A percentile compares a stretch with the other conserved stretches of the same genome.
phyloP scores from a whole-genome alignment of 768 basidiomycete species.

The Rhizopogon salebrosus region DNA sequence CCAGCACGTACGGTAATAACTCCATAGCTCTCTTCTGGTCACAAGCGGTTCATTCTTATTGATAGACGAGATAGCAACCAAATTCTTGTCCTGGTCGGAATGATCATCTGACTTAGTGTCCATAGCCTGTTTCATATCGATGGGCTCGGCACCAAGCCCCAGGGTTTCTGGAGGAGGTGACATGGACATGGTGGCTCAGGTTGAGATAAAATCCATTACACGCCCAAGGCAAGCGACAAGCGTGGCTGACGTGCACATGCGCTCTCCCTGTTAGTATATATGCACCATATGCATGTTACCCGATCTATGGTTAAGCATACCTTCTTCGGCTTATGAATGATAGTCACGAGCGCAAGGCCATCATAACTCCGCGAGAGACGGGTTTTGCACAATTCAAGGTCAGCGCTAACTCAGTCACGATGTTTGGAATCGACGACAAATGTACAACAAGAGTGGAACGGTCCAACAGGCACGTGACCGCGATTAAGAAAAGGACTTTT shows the following conservation, averaged over 20 bases:
- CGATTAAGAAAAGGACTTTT: too few species aligned
- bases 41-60: slow-evolving; percentile 60
- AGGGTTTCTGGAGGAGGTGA: slow-evolving; percentile 4
- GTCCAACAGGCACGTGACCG: too few species aligned
- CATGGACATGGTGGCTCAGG: slow-evolving; percentile 8
- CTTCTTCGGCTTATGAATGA: not conserved
- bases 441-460: too few species aligned
- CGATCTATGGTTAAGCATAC: not conserved
- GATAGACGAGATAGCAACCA: slow-evolving; percentile 35
- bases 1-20: slow-evolving; percentile 59
- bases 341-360: too few species aligned
- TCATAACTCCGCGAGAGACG: too few species aligned
- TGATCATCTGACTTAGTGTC: slow-evolving; percentile 4
- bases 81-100: slow-evolving; percentile 5
- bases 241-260: too few species aligned
- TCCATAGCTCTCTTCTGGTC: slow-evolving; percentile 72
- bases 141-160: not conserved
- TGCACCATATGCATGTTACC: not conserved
- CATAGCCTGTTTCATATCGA: slow-evolving; percentile 7
- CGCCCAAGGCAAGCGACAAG: not conserved
- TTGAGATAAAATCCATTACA: not conserved
- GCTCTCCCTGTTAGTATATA: too few species aligned
- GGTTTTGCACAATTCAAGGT: too few species aligned
- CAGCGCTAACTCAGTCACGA: too few species aligned
- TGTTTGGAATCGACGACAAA: too few species aligned